phyloP scores from a whole-genome alignment of 257 asterid species.

The Gentiana macrophylla region DNA sequence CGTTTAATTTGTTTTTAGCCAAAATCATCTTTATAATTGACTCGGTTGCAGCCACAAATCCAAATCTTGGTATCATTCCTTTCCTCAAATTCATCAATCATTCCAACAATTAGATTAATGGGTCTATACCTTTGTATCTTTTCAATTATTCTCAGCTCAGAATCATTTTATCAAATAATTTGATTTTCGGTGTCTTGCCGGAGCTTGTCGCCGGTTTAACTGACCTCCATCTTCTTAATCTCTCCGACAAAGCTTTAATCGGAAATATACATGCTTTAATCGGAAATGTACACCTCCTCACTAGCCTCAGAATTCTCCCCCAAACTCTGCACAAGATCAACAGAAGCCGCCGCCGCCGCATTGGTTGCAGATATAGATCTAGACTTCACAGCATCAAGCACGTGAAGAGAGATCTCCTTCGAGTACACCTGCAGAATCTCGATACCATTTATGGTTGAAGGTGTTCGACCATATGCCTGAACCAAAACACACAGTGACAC shows the following conservation, averaged over 20 bases:
- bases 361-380: too few species aligned
- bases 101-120: conserved; percentile 72
- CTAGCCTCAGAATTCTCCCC: too few species aligned
- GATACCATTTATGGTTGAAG: too few species aligned
- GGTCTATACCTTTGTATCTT: conserved; percentile 58
- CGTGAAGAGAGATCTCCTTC: too few species aligned
- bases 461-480: too few species aligned
- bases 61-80: conserved; percentile 53
- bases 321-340: too few species aligned
- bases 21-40: conserved; percentile 63
- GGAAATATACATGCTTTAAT: conserved; percentile 44
- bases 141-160: conserved; percentile 50
- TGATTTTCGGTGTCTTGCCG: conserved; percentile 64
- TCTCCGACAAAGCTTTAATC: conserved; percentile 61
- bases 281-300: conserved; percentile 1
- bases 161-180: conserved; percentile 48
- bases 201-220: conserved; percentile 36
- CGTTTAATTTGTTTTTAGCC: conserved; percentile 49
- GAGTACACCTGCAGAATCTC: too few species aligned
- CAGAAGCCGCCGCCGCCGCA: too few species aligned
- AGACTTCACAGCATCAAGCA: too few species aligned
- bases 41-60: conserved; percentile 40
- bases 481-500: too few species aligned
- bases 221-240: conserved; percentile 46
- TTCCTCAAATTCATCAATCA: conserved; percentile 45